Conservation (phyloP, 1,284 basidiomycete species). For the Thelephora terrestris region DNA sequence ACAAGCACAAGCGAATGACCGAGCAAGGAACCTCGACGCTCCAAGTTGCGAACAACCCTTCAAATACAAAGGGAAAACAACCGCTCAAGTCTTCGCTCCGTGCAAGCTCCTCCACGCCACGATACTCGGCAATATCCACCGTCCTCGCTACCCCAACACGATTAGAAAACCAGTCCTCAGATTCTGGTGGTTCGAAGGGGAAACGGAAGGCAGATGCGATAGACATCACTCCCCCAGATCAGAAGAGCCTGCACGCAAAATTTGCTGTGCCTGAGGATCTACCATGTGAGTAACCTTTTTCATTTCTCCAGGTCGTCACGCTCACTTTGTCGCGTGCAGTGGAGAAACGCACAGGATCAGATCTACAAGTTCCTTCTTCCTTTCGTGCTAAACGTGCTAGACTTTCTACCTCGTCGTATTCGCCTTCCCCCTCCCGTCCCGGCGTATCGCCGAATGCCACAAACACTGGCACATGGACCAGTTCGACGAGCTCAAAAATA, state of each 20-base stretch:
- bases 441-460: slow-evolving; percentile 24
- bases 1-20: neutral
- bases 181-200: slow-evolving; percentile 22
- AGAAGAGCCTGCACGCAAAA: slow-evolving; percentile 21
- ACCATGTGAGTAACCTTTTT: slow-evolving; percentile 22
- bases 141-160: too few relatives aligned
- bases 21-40: neutral
- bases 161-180: neutral
- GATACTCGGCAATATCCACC: slow-evolving; percentile 4
- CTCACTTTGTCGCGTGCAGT: slow-evolving; percentile 16
- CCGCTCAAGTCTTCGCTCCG: neutral
- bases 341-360: slow-evolving; percentile 20
- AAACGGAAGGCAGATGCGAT: slow-evolving; percentile 43
- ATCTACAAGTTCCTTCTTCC: slow-evolving; percentile 51
- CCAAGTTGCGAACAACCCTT: neutral
- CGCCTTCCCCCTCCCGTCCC: slow-evolving; percentile 20
- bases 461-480: slow-evolving; percentile 45
- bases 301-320: slow-evolving; percentile 39
- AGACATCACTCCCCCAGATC: slow-evolving; percentile 38
- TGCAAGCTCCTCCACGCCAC: slow-evolving; percentile 6
- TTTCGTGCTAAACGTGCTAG: slow-evolving; percentile 59
- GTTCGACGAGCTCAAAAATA: slow-evolving; percentile 28
- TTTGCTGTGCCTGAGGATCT: slow-evolving; percentile 13
- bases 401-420: slow-evolving; percentile 37
- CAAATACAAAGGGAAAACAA: neutral